These are phyloP conservation scores for Fusarium illudens DNA, from an alignment of 2,329 filamentous ascomycete genomes.

Conservation along the genomic window DNA sequence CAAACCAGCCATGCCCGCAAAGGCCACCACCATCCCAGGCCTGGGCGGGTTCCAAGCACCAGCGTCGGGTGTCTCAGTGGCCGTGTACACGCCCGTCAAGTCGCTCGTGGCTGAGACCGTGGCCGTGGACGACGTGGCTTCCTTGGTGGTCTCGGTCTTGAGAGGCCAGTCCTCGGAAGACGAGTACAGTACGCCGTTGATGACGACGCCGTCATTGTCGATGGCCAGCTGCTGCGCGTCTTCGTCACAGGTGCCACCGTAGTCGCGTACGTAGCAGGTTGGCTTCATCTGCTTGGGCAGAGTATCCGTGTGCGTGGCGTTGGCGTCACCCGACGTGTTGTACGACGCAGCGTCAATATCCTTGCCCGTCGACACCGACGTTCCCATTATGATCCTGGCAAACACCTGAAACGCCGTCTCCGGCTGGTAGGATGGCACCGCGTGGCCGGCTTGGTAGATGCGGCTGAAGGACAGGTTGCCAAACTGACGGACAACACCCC, in stretches of 20 bases:
- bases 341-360: conserved; percentile 61
- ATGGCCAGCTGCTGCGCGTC: conserved; percentile 59
- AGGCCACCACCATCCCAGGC: conserved; percentile 5
- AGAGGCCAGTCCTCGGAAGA: conserved; percentile 54
- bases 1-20: conserved; percentile 20
- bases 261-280: conserved; percentile 68
- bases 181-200: conserved; percentile 66
- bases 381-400: conserved; percentile 65
- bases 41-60: conserved; percentile 24
- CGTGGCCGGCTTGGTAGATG: conserved; percentile 72
- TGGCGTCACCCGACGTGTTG: conserved; percentile 64
- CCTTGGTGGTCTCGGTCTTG: conserved; percentile 39
- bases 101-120: conserved; percentile 27
- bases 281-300: conserved; percentile 57
- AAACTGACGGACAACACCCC: conserved; percentile 77
- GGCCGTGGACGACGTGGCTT: conserved; percentile 34
- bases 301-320: conserved; percentile 65
- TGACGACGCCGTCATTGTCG: conserved; percentile 61
- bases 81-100: conserved; percentile 48
- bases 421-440: conserved; percentile 69
- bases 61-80: conserved; percentile 46
- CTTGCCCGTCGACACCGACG: conserved; percentile 64
- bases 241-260: conserved; percentile 60
- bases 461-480: conserved; percentile 76
- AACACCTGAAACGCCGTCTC: conserved; percentile 68